A percentile compares a stretch with the other conserved stretches of the same genome.
Conservation (phyloP, 176 grass and related monocot genomes). For the Aegilops bicornis region DNA sequence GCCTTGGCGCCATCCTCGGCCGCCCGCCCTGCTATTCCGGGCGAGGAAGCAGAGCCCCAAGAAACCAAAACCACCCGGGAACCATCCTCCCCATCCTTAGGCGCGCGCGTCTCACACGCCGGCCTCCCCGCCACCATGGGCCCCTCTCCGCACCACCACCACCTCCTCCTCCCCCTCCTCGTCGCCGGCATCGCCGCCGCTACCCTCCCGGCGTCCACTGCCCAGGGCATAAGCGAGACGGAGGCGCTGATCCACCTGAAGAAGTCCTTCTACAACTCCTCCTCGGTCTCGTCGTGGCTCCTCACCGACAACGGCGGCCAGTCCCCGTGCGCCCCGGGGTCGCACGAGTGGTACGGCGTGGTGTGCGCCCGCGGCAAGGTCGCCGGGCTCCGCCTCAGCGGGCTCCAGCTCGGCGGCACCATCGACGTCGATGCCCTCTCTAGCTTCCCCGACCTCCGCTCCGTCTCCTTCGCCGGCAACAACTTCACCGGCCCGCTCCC, state of each 20-base stretch:
- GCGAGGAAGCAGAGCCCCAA: constrained; percentile 24
- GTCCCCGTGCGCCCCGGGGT: constrained; percentile 37
- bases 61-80: constrained; percentile 35
- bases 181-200: neutral
- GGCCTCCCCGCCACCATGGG: constrained; percentile 48
- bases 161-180: constrained; percentile 14
- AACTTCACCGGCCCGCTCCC: constrained; percentile 65
- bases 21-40: constrained; percentile 20
- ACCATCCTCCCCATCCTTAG: constrained; percentile 29
- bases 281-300: constrained; percentile 70
- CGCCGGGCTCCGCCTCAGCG: constrained; percentile 53
- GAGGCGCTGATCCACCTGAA: constrained; percentile 70
- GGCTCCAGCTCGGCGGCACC: constrained; percentile 53
- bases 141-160: constrained; percentile 12
- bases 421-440: constrained; percentile 59
- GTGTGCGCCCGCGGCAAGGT: constrained; percentile 51
- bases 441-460: constrained; percentile 51
- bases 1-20: constrained; percentile 38
- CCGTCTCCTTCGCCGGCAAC: constrained; percentile 62
- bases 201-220: no score
- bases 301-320: constrained; percentile 26
- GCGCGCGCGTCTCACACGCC: constrained; percentile 37
- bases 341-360: constrained; percentile 65
- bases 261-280: constrained; percentile 70
- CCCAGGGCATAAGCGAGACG: constrained; percentile 21